Conservation (phyloP, 805 yeast species). For the Wickerhamiella sergipiensis region DNA sequence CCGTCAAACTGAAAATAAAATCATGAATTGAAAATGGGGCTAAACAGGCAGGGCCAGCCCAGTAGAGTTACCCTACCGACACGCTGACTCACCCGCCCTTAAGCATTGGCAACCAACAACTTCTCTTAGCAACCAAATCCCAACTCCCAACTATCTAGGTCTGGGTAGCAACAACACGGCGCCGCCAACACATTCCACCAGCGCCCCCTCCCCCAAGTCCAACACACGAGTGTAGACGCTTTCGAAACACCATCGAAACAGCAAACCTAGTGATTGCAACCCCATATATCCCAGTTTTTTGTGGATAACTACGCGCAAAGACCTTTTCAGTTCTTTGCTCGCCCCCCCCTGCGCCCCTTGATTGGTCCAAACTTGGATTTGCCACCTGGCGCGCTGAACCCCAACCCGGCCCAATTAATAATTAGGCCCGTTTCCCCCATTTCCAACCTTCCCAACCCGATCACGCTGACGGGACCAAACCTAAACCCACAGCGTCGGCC, state of each 20-base stretch:
- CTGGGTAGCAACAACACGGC: not conserved
- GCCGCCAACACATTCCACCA: not conserved
- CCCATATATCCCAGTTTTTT: not conserved
- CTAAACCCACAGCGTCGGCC: not conserved
- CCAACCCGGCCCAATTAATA: not conserved
- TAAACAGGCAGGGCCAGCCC: no score
- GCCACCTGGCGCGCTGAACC: not conserved
- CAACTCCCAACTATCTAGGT: not conserved
- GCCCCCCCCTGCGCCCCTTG: not conserved
- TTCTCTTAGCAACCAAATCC: not conserved
- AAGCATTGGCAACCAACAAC: not conserved
- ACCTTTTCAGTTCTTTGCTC: not conserved
- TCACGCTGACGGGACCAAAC: not conserved
- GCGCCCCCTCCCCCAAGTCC: not conserved
- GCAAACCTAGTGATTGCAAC: not conserved
- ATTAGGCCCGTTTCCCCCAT: not conserved
- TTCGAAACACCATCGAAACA: not conserved
- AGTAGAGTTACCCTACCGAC: not conserved
- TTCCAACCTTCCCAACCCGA: not conserved
- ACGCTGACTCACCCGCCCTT: not conserved
- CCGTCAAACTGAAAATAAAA: no score
- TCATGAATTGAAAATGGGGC: no score
- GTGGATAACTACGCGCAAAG: not conserved
- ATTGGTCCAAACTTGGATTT: not conserved
- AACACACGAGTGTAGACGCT: not conserved